Evolutionary conservation across 148 eudicot genomes (phyloP).

Genomic region (Limonium bicolor): DNA sequence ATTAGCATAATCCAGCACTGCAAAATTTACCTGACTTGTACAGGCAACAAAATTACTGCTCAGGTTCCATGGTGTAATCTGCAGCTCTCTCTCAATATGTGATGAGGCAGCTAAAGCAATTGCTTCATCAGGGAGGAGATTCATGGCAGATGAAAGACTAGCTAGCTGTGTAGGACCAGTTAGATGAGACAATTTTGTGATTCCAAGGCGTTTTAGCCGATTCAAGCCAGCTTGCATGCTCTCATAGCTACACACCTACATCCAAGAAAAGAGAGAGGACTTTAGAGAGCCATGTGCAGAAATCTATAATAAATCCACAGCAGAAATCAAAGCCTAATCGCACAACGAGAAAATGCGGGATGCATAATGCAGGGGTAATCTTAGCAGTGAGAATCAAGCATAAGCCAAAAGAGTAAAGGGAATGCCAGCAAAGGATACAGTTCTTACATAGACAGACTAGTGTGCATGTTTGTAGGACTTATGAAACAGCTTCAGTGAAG

Average conservation of each 20-base stretch:
- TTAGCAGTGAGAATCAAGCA: no score
- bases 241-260: constrained; percentile 82
- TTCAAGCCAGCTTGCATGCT: constrained; percentile 90
- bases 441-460: no score
- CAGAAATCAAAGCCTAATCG: no score
- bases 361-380: no score
- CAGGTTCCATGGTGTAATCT: constrained; percentile 96
- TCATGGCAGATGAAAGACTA: constrained; percentile 76
- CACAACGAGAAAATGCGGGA: no score
- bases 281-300: no score
- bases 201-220: constrained; percentile 87
- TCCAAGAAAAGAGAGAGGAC: constrained; percentile 1
- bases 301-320: no score
- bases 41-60: constrained; percentile 94
- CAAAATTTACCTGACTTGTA: constrained; percentile 65
- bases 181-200: constrained; percentile 53
- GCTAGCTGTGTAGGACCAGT: constrained; percentile 32
- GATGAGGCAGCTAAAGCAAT: constrained; percentile 95
- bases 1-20: no score
- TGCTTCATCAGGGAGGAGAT: constrained; percentile 94
- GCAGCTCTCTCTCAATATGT: constrained; percentile 94
- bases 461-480: no score
- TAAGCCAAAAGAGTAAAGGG: no score
- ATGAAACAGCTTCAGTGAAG: no score
- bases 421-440: no score